Evolutionary conservation across 306 rosid genomes (phyloP), one percentile per base, ranked within the genome.

Genomic region (Lupinus albus): DNA sequence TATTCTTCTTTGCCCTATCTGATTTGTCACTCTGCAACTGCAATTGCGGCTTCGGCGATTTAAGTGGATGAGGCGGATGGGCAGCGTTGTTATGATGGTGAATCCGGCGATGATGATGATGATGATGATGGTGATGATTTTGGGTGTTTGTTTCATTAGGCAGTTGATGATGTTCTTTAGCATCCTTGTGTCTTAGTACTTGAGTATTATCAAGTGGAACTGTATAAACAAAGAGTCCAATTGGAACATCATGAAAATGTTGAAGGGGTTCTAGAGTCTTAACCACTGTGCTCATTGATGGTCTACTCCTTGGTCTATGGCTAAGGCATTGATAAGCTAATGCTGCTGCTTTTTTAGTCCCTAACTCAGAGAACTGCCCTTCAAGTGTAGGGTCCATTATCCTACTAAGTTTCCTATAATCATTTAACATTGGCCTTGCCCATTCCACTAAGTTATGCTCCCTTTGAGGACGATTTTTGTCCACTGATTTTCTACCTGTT

Each of bases 361-460:
- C 98, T 1, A 72, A 54, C 30, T 92, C 96, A 0, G 98, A 92
- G 56, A 81, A 89, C 11, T 83, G 91, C 1, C 91, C 95, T 71
- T 92, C 96, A 0, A 92, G 83, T 65, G 84, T 87, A 2, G 91
- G 89, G 59, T 92, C 98, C 89, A 92, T 86, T 58, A 92, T 70
- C 15, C 89, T 67, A 8, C 79, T 5, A 0, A 89, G 72, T 70
- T 78, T 92, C 3, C 98, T 79, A 0, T 76, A n/a, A 16, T 87
- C 98, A 0, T 74, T 82, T 17, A 92, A 57, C 96, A 89, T 80
- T 8, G 96, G 92, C 53, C 95, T 80, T 7, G 96, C 98, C 92
- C 86, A 92, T 0, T 92, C 98, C 1, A 79, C 96, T 25, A 89
- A 67, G 67, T 83, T 89, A 17, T 89, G 96, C 64, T 92, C 95